Evolutionary conservation across 2,329 filamentous ascomycete genomes (phyloP), one percentile per base, ranked within the genome.

Genomic region (Aphanoascus verrucosus): DNA sequence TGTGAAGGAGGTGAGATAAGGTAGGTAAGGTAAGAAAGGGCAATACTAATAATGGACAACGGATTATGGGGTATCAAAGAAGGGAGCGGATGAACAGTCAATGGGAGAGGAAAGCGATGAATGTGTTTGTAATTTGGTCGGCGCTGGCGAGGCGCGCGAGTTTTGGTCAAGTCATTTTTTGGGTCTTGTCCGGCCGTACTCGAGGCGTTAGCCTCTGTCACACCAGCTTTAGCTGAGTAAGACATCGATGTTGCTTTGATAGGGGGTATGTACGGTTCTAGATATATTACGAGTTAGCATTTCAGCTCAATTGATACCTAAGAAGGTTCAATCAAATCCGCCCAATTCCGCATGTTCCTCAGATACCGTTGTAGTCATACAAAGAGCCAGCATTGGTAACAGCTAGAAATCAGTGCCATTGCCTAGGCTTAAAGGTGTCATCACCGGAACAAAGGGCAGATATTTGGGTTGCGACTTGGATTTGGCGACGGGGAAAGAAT

Each of bases 341-440:
- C 9, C 14, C 6, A 37, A 9, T 6, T 4, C n/a, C 58, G n/a
- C 57, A 50, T 49, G 52, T 75, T 75, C 78, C 79, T 93, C 87
- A 93, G 87, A 93, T 93, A 93, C 87, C 87, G 87, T 93, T 91
- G 86, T 93, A 93, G 87, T 93, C 86, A 70, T 85, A 83, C 81
- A 77, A 78, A 74, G 74, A 77, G 65, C 68, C 65, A 69, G 67
- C 73, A 77, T 69, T 59, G 73, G 70, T 52, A 66, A 68, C 65
- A 67, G 72, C 72, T 69, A 72, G 73, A 76, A 76, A 74, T 74
- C 72, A 75, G 67, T 73, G 71, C 68, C 66, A 63, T 65, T 69
- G 69, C 67, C 72, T 76, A 67, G 69, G 71, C 68, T 65, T 63
- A 64, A 69, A 63, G 59, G 62, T 64, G 67, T 75, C 72, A 75